Percentiles rank a stretch among this genome's conserved stretches.
Evolutionary conservation across 768 basidiomycete genomes (phyloP).

Genomic region (Hortiboletus flavorubellus): DNA sequence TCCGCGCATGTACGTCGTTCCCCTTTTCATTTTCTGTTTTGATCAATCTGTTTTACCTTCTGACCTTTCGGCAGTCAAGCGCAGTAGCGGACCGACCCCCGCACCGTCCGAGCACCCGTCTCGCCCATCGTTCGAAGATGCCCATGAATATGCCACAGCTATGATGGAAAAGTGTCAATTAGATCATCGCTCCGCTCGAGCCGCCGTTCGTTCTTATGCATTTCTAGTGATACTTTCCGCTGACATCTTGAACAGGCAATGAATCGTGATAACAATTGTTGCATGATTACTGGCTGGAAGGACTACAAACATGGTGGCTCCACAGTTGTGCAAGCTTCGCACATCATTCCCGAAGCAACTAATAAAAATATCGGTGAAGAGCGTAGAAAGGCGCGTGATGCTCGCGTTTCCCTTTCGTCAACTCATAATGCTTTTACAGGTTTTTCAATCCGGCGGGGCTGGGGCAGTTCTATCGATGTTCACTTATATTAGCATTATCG

Average conservation of each 20-base stretch:
- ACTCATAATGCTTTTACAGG: neutral
- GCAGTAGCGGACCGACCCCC: neutral
- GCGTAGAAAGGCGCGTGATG: neutral
- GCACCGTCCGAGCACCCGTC: neutral
- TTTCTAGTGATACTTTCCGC: neutral
- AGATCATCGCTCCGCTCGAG: neutral
- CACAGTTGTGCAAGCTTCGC: neutral
- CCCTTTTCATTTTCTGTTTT: neutral
- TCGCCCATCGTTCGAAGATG: neutral
- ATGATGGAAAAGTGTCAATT: neutral
- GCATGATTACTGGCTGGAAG: neutral
- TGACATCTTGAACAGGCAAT: neutral
- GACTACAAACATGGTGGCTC: neutral
- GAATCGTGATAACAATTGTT: neutral
- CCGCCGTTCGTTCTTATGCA: neutral
- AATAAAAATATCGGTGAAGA: neutral
- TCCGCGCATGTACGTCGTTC: neutral
- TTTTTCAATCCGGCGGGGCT: neutral
- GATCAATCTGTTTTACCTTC: neutral
- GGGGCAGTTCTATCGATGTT: neutral
- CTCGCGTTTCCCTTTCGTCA: neutral
- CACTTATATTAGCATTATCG: neutral
- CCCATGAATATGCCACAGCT: neutral
- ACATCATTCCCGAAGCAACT: neutral
- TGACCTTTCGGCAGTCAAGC: neutral